Percentiles rank a stretch among this genome's conserved stretches.
Conservation (phyloP, 129 eudicot species). For the Calendula officinalis region DNA sequence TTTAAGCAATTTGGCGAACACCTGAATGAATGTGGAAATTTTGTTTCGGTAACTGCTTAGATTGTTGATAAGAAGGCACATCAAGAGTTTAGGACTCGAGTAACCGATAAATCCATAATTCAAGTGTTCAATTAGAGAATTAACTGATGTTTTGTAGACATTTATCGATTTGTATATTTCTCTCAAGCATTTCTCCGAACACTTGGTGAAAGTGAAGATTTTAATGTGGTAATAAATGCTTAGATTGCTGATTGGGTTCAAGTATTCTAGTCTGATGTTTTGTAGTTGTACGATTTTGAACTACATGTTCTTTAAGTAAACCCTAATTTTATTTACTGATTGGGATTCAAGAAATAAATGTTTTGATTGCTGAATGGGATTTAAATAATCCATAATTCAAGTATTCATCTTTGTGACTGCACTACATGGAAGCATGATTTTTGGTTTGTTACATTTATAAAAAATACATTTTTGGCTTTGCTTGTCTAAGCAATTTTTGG, state of each 20-base stretch:
- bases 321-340: too few relatives aligned
- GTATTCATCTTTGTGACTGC: background rate
- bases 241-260: conserved; percentile 1
- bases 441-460: too few relatives aligned
- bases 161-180: background rate
- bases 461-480: too few relatives aligned
- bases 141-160: background rate
- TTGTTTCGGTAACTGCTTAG: background rate
- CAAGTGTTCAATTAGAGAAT: background rate
- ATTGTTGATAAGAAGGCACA: background rate
- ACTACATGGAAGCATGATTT: too few relatives aligned
- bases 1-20: conserved; percentile 35
- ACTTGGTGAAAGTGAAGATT: background rate
- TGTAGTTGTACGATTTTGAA: too few relatives aligned
- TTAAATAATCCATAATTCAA: background rate
- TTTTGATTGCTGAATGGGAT: background rate
- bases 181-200: conserved; percentile 33
- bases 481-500: too few relatives aligned
- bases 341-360: too few relatives aligned
- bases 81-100: background rate
- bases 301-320: too few relatives aligned
- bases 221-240: background rate
- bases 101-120: background rate
- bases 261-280: too few relatives aligned
- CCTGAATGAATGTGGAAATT: background rate